Conservation (phyloP, 768 basidiomycete species). For the Zangia roseola region DNA sequence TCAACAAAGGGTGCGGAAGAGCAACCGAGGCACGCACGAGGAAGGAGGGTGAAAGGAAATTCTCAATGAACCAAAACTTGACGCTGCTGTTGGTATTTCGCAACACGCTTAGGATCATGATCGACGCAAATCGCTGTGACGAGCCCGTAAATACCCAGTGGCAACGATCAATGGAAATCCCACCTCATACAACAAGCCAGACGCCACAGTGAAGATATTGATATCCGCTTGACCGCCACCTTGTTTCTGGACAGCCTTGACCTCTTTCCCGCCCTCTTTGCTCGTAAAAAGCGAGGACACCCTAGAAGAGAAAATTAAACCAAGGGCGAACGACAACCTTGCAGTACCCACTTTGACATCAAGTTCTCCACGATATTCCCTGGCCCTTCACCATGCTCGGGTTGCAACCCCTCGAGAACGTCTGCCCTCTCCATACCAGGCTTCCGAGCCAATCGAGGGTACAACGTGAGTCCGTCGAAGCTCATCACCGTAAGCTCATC, state of each 20-base stretch:
- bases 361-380: slow-evolving; percentile 47
- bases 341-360: slow-evolving; percentile 47
- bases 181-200: slow-evolving; percentile 94
- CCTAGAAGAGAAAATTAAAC: slow-evolving; percentile 25
- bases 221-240: slow-evolving; percentile 73
- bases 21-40: slow-evolving; percentile 49
- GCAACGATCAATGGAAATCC: slow-evolving; percentile 1
- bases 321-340: background rate
- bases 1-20: background rate
- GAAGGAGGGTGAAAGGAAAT: slow-evolving; percentile 98
- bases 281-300: slow-evolving; percentile 45
- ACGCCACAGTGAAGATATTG: slow-evolving; percentile 99
- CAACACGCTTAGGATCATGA: slow-evolving; percentile 97
- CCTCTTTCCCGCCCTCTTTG: slow-evolving; percentile 22
- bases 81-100: slow-evolving; percentile 92
- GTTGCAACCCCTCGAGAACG: slow-evolving; percentile 57
- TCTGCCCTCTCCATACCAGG: slow-evolving; percentile 81
- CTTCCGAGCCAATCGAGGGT: slow-evolving; percentile 69
- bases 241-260: slow-evolving; percentile 25
- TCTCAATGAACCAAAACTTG: slow-evolving; percentile 99
- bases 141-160: slow-evolving; percentile 1
- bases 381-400: slow-evolving; percentile 28
- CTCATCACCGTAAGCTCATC: slow-evolving; percentile 78
- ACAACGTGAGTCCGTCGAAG: slow-evolving; percentile 88
- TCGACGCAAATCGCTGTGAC: slow-evolving; percentile 86